Evolutionary conservation across 1,139 yeast species (phyloP), one percentile per base, ranked within the genome.

Genomic region (Pneumocystis murina): DNA sequence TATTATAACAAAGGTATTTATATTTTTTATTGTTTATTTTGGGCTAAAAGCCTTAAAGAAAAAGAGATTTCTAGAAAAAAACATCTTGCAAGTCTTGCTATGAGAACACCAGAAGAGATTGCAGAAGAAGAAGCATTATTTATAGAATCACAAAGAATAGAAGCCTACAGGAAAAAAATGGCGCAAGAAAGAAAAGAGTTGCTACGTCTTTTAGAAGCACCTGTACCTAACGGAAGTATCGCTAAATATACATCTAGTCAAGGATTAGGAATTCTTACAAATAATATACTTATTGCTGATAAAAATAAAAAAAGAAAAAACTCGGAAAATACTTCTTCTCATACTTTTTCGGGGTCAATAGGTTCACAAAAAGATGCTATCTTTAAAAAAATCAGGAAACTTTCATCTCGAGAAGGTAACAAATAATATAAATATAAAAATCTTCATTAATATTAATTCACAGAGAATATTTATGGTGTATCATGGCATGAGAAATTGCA

Each of bases 61-160:
- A 83, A 82, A 68, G 98, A 94, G 72, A 67, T 80, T 33, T 88
- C 85, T 68, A 81, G 98, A 69, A 92, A 91, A 70, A 82, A 82
- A 63, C 92, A 92, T 71, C 76, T 92, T 63, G 86, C 85, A 69
- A 82, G 87, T 68, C 77, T 92, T 40, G 77, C 92, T 60, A 83
- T 84, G 64, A 78, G 99, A 69, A 85, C 94, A 2, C 97, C 98
- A 0, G 96, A 97, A 0, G 98, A 92, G 72, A 88, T 92, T 58
- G 97, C 98, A 0, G 98, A 92, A 74, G 99, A 92, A 73, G 97
- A 94, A 73, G 89, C 96, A 0, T 77, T 92, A 62, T 89, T 92
- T 2, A 84, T 91, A 60, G 98, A 92, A 72, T 95, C 97, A 1
- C 82, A 96, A 65, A 83, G 95, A 68, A 87, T 92, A 68, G 98